These are phyloP conservation scores for Tetrastigma voinierianum DNA, from an alignment of 164 flowering plant genomes.

Conservation along the genomic window DNA sequence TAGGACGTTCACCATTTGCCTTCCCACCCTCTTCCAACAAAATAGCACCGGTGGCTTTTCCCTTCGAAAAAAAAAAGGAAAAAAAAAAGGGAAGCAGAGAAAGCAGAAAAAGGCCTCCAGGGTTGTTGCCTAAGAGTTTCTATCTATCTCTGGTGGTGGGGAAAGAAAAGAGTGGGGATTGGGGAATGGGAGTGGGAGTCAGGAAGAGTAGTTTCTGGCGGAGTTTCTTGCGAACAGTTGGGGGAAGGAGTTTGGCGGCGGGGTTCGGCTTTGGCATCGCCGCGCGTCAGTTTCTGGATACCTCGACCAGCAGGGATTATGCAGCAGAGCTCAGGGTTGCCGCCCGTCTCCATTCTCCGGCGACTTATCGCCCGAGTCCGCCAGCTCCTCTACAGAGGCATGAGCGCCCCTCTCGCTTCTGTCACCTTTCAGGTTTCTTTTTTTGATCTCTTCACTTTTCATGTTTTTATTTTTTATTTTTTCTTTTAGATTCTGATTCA, in stretches of 20 bases:
- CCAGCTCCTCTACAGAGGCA: constrained; percentile 76
- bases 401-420: constrained; percentile 86
- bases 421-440: constrained; percentile 75
- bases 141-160: neutral
- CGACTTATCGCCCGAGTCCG: constrained; percentile 54
- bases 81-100: neutral
- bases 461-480: neutral
- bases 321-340: constrained; percentile 60
- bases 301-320: constrained; percentile 74
- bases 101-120: too few species aligned
- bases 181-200: constrained; percentile 18
- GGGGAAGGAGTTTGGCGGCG: constrained; percentile 89
- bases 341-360: constrained; percentile 61
- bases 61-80: neutral
- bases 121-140: too few species aligned
- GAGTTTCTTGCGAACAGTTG: constrained; percentile 81
- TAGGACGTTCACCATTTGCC: too few species aligned
- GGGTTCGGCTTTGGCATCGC: constrained; percentile 86
- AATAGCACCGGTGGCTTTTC: too few species aligned
- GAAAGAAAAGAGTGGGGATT: neutral
- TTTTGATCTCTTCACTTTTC: neutral
- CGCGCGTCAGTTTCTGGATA: constrained; percentile 78
- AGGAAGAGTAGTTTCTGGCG: constrained; percentile 81
- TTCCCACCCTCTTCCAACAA: too few species aligned
- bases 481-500: neutral